Percentiles rank a stretch among this genome's conserved stretches.
Conservation (phyloP, 495 filamentous ascomycete species). For the Penicillium nucicola region DNA sequence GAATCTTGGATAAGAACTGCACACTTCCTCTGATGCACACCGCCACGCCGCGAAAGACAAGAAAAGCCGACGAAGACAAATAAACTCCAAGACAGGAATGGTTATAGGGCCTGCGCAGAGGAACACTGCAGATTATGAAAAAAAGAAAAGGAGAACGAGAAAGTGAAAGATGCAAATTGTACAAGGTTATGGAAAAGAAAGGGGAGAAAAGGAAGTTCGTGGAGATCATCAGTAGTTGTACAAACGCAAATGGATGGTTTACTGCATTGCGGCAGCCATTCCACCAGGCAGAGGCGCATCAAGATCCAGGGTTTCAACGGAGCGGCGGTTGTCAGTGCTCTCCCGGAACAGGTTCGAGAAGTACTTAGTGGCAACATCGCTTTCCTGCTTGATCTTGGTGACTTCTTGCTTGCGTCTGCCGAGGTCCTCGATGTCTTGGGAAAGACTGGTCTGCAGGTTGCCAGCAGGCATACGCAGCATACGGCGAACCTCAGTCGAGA, state of each 20-base stretch:
- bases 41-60: constrained; percentile 18
- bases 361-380: constrained; percentile 75
- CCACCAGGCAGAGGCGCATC: constrained; percentile 55
- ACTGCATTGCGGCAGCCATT: constrained; percentile 27
- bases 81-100: background rate
- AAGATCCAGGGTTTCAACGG: constrained; percentile 78
- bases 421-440: constrained; percentile 79
- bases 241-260: constrained; percentile 11
- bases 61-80: background rate
- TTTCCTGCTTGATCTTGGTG: constrained; percentile 68
- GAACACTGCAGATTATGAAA: background rate
- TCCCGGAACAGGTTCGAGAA: constrained; percentile 82
- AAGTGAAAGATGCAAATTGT: constrained; percentile 7
- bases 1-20: constrained; percentile 23
- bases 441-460: constrained; percentile 72
- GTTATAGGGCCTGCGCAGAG: background rate
- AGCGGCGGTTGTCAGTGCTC: constrained; percentile 63
- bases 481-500: constrained; percentile 77
- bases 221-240: constrained; percentile 18
- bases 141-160: background rate
- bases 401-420: constrained; percentile 74
- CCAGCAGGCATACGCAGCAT: constrained; percentile 82
- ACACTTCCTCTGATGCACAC: constrained; percentile 19
- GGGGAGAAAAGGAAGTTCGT: constrained; percentile 1
- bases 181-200: constrained; percentile 4